A percentile compares a stretch with the other conserved stretches of the same genome.
phyloP scores from a whole-genome alignment of 2,329 filamentous ascomycete genomes.

The Plenodomus lindquistii region DNA sequence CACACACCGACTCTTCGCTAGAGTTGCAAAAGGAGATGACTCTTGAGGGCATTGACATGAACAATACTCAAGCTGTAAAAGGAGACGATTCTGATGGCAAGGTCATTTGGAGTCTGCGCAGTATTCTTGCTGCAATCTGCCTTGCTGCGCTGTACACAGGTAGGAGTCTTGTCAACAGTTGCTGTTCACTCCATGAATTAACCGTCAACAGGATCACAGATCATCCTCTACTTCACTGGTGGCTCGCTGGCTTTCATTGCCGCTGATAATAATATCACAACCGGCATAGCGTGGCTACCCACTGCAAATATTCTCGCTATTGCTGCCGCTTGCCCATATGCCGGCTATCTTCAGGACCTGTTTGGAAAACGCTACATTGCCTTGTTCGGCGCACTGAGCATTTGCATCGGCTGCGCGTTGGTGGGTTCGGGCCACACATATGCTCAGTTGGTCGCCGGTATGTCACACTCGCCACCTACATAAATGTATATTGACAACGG shows the following conservation, averaged over 20 bases:
- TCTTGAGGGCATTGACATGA: conserved; percentile 38
- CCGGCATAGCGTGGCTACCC: conserved; percentile 36
- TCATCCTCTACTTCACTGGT: conserved; percentile 41
- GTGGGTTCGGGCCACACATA: conserved; percentile 37
- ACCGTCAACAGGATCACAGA: conserved; percentile 31
- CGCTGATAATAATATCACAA: conserved; percentile 27
- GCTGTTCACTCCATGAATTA: neutral
- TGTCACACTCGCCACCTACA: conserved; percentile 27
- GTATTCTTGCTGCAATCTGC: conserved; percentile 42
- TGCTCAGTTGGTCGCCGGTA: conserved; percentile 39
- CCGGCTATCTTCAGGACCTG: conserved; percentile 42
- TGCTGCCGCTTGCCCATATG: conserved; percentile 39
- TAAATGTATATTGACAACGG: no score
- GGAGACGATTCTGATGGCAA: conserved; percentile 48
- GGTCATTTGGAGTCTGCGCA: conserved; percentile 40
- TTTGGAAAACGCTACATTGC: conserved; percentile 44
- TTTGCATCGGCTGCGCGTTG: conserved; percentile 36
- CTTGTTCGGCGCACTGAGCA: conserved; percentile 34
- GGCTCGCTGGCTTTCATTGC: conserved; percentile 38
- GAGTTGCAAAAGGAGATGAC: conserved; percentile 30
- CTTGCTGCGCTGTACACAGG: conserved; percentile 45
- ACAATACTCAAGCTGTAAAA: conserved; percentile 41
- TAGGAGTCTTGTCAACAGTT: neutral
- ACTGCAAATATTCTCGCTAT: conserved; percentile 43
- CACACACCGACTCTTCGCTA: conserved; percentile 23